Evolutionary conservation across 2,329 filamentous ascomycete species (phyloP), one percentile per base, ranked within the genome.

Genomic region (Venturiaceae sp.): DNA sequence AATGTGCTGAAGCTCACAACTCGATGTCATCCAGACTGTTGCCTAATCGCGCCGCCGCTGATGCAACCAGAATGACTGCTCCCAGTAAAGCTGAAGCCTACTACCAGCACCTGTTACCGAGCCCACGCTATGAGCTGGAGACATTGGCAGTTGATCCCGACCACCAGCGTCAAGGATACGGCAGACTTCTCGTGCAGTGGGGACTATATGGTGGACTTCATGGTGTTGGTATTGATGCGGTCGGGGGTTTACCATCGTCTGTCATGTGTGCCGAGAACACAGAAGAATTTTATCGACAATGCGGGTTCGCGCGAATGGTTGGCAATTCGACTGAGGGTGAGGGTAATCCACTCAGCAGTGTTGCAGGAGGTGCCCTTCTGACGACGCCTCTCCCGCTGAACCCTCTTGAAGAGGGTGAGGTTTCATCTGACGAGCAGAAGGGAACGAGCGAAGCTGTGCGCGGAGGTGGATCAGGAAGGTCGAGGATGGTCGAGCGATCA

Each of bases 171-270:
- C 63, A 63, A 39, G 71, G 69, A 2, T 58, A 72, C 11, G 76
- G 75, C 1, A 66, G 65, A 5, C 62, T 62, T 26, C 67, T 79
- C 7, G 74, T 76, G 11, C 58, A 65, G 26, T 77, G 74, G 74
- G 76, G 76, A 0, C 61, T 78, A 0, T n/a, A n/a, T n/a, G n/a
- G n/a, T n/a, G n/a, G n/a, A n/a, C n/a, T n/a, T n/a, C n/a, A n/a
- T n/a, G n/a, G 44, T 16, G 23, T 50, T 50, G 64, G 72, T 0
- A 63, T 66, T 36, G 72, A 74, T 0, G 62, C 68, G 47, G 57
- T 64, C 13, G 74, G 76, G 11, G 66, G 65, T 0, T 61, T 77
- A n/a, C 67, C 67, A 59, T 69, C 74, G 26, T 74, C 69, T 21
- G 72, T 78, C 0, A 65, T 75, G 16, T 67, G 69, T 44, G 70